These are phyloP conservation scores for Yarrowia sp. DNA, from an alignment of 805 yeast genomes.

Conservation along the genomic window DNA sequence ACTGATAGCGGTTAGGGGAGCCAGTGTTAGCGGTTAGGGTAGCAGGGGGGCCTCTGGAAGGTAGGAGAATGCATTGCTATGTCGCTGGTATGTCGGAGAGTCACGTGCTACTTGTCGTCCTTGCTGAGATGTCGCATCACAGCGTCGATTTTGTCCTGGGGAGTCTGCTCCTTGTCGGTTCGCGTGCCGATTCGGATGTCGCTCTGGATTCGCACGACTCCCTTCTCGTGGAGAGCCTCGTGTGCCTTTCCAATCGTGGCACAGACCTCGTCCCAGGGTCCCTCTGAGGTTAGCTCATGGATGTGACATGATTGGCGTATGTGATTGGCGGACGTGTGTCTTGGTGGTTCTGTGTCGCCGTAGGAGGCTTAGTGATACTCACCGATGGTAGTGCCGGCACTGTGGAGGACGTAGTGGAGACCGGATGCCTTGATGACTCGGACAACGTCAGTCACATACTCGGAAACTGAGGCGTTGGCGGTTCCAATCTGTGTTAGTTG, in stretches of 20 bases:
- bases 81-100: not conserved
- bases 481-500: conserved; percentile 62
- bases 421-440: conserved; percentile 59
- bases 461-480: conserved; percentile 71
- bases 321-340: not conserved
- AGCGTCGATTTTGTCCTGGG: conserved; percentile 66
- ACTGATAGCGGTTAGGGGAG: conserved; percentile 5
- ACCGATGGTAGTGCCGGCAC: conserved; percentile 79
- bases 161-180: conserved; percentile 68
- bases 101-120: not conserved
- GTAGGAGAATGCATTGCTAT: not conserved
- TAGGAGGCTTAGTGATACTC: not conserved
- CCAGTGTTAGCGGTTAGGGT: conserved; percentile 1
- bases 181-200: conserved; percentile 86
- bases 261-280: conserved; percentile 91
- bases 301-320: not conserved
- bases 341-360: not conserved
- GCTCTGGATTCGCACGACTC: conserved; percentile 76
- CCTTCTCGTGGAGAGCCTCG: conserved; percentile 64
- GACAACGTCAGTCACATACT: conserved; percentile 72
- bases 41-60: not conserved
- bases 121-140: conserved; percentile 41
- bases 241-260: conserved; percentile 75
- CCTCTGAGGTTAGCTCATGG: conserved; percentile 45
- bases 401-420: conserved; percentile 68